Evolutionary conservation across 2,329 filamentous ascomycete genomes (phyloP), one percentile per base, ranked within the genome.

Genomic region (Fusarium sterilihyphosum): DNA sequence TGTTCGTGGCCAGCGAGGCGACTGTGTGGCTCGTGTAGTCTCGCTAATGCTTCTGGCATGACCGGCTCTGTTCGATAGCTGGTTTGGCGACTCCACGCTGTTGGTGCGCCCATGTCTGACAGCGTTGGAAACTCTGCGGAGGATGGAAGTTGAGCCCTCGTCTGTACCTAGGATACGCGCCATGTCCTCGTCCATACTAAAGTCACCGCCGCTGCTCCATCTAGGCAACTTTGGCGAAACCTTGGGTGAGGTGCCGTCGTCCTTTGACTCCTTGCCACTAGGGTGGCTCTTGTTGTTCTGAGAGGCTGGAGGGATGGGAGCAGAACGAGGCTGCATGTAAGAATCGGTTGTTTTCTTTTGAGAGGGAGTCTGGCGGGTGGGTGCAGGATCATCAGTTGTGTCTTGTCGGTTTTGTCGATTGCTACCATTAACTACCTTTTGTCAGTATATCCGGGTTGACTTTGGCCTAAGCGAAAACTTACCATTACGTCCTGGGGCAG

Each of bases 151-250:
- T 38, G 91, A 92, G 49, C 88, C 87, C 80, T 95, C 93, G 69
- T 96, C 94, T 26, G 90, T 92, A 46, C 91, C 93, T 68, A 98
- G 87, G 66, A 98, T 96, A 65, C 95, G 92, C 61, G 94, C 93
- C 90, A 98, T 94, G 80, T 98, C 96, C 82, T 98, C 95, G 74
- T 98, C 96, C 92, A 98, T 91, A 68, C 93, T 96, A 79, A 98
- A 96, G 74, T 97, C 95, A 62, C 92, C 94, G 60, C 94, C 94
- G 49, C 90, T 88, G 82, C 93, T 97, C 90, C 90, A 94, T 78
- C 92, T 88, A 74, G 92, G 90, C 71, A 94, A 85, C 77, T 91
- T 91, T 16, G 92, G 91, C 16, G 92, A 93, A 44, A 83, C 82
- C 74, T 90, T 89, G 73, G 81, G 85, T 69, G 81, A 88, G 78